Evolutionary conservation across 2,329 filamentous ascomycete genomes (phyloP), one percentile per base, ranked within the genome.

Genomic region (Phoma sp.): DNA sequence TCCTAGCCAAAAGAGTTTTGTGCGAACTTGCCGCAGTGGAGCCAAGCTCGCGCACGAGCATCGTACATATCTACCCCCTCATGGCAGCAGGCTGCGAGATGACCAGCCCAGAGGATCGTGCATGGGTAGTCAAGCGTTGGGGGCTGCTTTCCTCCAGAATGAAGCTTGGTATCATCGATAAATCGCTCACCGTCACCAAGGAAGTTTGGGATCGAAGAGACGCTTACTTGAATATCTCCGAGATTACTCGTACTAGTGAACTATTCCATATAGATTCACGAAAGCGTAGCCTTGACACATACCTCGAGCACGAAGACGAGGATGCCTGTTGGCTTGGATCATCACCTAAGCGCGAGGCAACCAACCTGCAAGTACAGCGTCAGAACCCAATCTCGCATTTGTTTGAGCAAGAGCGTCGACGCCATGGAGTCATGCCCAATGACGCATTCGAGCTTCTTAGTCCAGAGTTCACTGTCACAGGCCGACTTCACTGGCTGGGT

Each of bases 61-160:
- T 89, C 40, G 82, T 89, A 2, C 87, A 90, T 35, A 88, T 89
- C 53, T 90, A 86, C 60, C 88, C 88, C 1, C 79, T 90, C 1
- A 79, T 89, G 58, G 85, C 83, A 0, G 88, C 87, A 3, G 86
- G 87, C 1, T 87, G 86, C 59, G 87, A 89, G 70, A 83, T 83
- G 7, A 77, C 80, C 23, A 79, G 79, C 3, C 74, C 77, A 11
- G 85, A 88, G 59, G 84, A 89, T 61, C 77, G 87, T 10, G 75
- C 82, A 27, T 90, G 86, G 86, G 84, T 89, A 2, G 75, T 81
- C 38, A 78, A 83, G 23, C 80, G 87, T 30, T 90, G 87, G 87
- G 72, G 75, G 4, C 76, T 80, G 3, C 87, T 90, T 78, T 79
- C 80, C 46, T 74, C 77, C 18, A 79, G 87, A 25, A 82, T 89